Evolutionary conservation across 768 basidiomycete genomes (phyloP).

Genomic region (Termitomyces sp.): DNA sequence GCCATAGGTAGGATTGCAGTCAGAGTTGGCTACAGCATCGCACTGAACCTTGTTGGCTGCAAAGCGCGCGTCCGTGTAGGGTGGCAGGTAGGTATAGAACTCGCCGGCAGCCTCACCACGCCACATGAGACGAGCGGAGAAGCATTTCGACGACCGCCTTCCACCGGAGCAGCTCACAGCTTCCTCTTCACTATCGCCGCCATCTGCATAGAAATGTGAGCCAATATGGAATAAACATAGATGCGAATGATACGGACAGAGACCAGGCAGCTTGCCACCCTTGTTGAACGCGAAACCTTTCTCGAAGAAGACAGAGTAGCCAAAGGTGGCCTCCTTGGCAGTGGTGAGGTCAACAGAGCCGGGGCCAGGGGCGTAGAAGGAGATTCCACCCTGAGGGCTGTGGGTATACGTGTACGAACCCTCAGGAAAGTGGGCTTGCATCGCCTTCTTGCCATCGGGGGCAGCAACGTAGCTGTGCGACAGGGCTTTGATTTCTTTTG

Average conservation of each 20-base stretch:
- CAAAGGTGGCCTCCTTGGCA: slow-evolving; percentile 64
- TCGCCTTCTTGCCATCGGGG: slow-evolving; percentile 46
- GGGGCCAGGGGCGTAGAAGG: slow-evolving; percentile 67
- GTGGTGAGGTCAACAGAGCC: slow-evolving; percentile 42
- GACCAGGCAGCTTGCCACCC: slow-evolving; percentile 70
- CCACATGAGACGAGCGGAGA: slow-evolving; percentile 71
- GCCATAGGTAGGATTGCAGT: slow-evolving; percentile 60
- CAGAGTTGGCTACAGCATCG: slow-evolving; percentile 40
- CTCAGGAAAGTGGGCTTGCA: slow-evolving; percentile 48
- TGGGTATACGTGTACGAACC: slow-evolving; percentile 51
- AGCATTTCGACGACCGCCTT: slow-evolving; percentile 48
- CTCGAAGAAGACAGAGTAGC: slow-evolving; percentile 57
- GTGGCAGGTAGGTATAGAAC: slow-evolving; percentile 68
- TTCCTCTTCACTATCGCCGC: slow-evolving; percentile 42
- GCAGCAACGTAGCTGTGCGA: slow-evolving; percentile 36
- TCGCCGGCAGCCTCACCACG: slow-evolving; percentile 53
- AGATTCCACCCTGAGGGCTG: slow-evolving; percentile 51
- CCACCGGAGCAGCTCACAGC: slow-evolving; percentile 63
- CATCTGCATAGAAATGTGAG: slow-evolving; percentile 30
- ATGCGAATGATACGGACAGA: slow-evolving; percentile 41
- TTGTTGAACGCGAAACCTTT: slow-evolving; percentile 58
- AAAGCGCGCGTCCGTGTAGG: slow-evolving; percentile 31
- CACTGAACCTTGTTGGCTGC: slow-evolving; percentile 44
- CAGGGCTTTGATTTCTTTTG: slow-evolving; percentile 29
- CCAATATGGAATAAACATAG: neutral